Percentiles rank a stretch among this genome's conserved stretches.
Conservation (phyloP, 805 yeast species). For the Yamadazyma nakazawae region DNA sequence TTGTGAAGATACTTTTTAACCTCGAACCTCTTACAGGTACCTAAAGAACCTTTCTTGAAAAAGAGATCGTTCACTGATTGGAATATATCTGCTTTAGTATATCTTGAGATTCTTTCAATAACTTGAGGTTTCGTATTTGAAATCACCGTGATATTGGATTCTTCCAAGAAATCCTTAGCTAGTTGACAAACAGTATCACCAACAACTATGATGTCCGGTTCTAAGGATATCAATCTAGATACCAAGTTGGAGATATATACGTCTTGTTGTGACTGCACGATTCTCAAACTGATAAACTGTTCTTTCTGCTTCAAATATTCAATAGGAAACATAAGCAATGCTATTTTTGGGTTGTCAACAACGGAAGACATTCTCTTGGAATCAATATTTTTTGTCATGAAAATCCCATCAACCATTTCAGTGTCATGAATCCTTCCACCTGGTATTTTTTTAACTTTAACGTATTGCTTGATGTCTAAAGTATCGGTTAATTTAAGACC, state of each 20-base stretch:
- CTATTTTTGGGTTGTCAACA: constrained; percentile 67
- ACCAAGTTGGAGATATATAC: constrained; percentile 82
- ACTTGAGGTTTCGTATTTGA: constrained; percentile 79
- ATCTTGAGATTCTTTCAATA: constrained; percentile 69
- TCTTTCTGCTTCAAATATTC: constrained; percentile 79
- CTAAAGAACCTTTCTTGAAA: constrained; percentile 55
- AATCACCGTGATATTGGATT: constrained; percentile 78
- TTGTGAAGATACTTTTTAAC: constrained; percentile 62
- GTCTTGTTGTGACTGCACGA: constrained; percentile 81
- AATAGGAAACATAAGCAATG: constrained; percentile 82
- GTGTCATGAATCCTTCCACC: constrained; percentile 71
- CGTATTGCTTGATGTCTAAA: constrained; percentile 82
- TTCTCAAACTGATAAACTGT: constrained; percentile 76
- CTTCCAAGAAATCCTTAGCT: constrained; percentile 68
- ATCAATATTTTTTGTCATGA: constrained; percentile 81
- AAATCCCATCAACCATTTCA: constrained; percentile 67
- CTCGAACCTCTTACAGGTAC: constrained; percentile 69
- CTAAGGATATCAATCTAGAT: constrained; percentile 68
- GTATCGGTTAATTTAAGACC: constrained; percentile 66
- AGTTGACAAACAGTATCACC: constrained; percentile 80
- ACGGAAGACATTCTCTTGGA: constrained; percentile 69
- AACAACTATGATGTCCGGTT: constrained; percentile 75
- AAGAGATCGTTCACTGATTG: constrained; percentile 84
- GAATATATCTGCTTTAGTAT: constrained; percentile 82
- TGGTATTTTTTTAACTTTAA: constrained; percentile 78